These are phyloP conservation scores for Thalia dealbata DNA, from an alignment of 176 grass and related monocot genomes.

Conservation along the genomic window DNA sequence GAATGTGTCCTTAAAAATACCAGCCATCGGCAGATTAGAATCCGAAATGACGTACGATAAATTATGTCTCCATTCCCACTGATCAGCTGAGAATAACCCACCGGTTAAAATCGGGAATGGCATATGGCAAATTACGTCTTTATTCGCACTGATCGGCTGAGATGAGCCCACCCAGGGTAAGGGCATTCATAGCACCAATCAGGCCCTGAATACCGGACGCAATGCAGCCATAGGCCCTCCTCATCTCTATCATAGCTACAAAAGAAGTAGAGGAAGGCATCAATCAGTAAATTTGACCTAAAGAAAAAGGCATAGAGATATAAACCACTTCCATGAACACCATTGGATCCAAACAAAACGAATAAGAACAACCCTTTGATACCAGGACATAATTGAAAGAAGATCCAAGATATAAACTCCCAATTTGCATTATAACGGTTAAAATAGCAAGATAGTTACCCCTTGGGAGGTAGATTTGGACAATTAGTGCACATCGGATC, in stretches of 20 bases:
- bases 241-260: conserved; percentile 71
- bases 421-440: background rate
- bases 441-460: conserved; percentile 32
- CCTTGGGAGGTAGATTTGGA: conserved; percentile 71
- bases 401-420: too few relatives aligned
- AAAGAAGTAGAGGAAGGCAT: background rate
- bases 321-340: too few relatives aligned
- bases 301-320: background rate
- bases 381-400: too few relatives aligned
- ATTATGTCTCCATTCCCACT: background rate
- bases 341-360: background rate
- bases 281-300: background rate
- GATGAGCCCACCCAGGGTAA: conserved; percentile 61
- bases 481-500: conserved; percentile 90
- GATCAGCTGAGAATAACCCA: conserved; percentile 31
- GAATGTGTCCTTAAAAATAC: too few relatives aligned
- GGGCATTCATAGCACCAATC: conserved; percentile 88
- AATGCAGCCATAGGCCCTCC: conserved; percentile 78
- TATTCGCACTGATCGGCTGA: background rate
- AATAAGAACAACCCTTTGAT: too few relatives aligned
- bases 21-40: too few relatives aligned
- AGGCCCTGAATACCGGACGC: conserved; percentile 64
- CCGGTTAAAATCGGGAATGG: background rate
- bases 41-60: background rate
- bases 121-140: background rate